Conservation (phyloP, 2,329 filamentous ascomycete genomes). For the Seiridium cupressi region DNA sequence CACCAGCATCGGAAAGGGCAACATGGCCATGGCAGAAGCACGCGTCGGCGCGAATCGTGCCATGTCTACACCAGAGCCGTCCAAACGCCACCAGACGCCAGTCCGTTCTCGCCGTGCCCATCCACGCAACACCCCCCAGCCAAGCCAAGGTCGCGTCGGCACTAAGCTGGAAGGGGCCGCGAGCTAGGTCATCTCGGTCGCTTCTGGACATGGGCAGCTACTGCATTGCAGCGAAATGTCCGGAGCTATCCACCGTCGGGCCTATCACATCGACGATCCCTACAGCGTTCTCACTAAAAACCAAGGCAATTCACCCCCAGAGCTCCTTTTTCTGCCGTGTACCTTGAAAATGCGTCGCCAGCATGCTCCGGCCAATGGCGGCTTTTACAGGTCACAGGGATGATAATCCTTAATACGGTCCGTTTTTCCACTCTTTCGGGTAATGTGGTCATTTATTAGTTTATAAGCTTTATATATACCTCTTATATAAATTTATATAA, state of each 20-base stretch:
- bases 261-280: slow-evolving; percentile 5
- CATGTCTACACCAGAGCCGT: neutral
- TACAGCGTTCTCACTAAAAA: neutral
- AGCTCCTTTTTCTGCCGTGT: neutral
- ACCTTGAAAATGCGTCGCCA: neutral
- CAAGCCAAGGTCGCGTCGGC: neutral
- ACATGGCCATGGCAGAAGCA: neutral
- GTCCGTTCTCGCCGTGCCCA: slow-evolving; percentile 4
- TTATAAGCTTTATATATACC: too few species aligned
- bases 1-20: neutral
- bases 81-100: neutral
- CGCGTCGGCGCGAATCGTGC: neutral
- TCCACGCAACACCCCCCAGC: neutral
- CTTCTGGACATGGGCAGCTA: neutral
- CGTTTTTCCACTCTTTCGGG: too few species aligned
- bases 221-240: neutral
- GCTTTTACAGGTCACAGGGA: too few species aligned
- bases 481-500: too few species aligned
- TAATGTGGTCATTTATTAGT: too few species aligned
- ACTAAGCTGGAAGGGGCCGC: neutral
- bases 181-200: neutral
- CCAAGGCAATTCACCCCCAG: neutral
- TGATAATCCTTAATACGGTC: too few species aligned
- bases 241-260: neutral
- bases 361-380: neutral